Conservation (phyloP, 371 early-diverging fungal species). For the Nematocida minor region DNA sequence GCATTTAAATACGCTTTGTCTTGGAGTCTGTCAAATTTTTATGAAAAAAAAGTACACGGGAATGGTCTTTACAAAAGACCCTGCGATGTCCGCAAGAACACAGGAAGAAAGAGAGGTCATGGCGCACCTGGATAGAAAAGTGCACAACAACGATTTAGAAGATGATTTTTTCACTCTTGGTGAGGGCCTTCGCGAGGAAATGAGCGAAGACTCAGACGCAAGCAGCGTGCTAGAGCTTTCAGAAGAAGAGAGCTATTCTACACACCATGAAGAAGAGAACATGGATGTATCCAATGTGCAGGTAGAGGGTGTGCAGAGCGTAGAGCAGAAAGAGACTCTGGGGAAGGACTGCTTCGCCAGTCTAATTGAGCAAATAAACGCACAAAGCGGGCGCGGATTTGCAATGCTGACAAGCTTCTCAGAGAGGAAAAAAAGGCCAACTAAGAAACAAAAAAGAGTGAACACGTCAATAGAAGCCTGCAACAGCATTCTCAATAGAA, state of each 20-base stretch:
- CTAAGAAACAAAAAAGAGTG: neutral
- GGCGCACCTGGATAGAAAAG: constrained; percentile 14
- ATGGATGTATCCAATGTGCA: neutral
- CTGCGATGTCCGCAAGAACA: neutral
- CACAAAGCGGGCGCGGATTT: neutral
- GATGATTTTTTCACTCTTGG: constrained; percentile 42
- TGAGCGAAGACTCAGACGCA: neutral
- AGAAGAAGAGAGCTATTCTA: neutral
- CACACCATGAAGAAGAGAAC: neutral
- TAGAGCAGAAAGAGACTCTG: neutral
- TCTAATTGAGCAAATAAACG: constrained; percentile 5
- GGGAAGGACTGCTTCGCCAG: constrained; percentile 6
- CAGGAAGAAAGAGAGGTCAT: constrained; percentile 39
- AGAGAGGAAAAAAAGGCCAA: neutral
- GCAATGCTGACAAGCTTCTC: neutral
- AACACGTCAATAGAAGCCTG: neutral
- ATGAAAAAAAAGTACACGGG: constrained; percentile 40
- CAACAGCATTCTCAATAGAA: constrained; percentile 1
- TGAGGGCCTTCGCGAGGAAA: neutral
- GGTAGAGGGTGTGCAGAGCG: neutral
- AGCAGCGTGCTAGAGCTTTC: neutral
- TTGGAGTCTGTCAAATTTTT: neutral
- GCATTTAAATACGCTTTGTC: neutral
- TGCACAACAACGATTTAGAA: constrained; percentile 38
- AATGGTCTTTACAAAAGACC: constrained; percentile 10